A percentile compares a stretch with the other conserved stretches of the same genome.
phyloP scores from a whole-genome alignment of 106 monocot species.

The Acorus gramineus region DNA sequence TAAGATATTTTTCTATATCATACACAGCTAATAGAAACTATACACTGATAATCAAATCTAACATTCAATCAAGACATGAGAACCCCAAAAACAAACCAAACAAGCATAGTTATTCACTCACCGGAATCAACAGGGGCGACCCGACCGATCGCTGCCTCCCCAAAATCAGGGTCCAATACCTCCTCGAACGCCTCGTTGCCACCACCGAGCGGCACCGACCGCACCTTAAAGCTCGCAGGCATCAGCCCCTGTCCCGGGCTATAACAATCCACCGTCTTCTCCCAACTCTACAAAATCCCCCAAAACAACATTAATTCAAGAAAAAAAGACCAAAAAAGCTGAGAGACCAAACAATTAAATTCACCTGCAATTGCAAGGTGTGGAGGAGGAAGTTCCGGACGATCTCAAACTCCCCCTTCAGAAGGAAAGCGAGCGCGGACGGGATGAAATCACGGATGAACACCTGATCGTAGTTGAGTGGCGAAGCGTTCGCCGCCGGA shows the following conservation, averaged over 20 bases:
- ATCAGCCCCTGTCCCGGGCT: conserved; percentile 96
- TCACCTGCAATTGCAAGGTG: conserved; percentile 86
- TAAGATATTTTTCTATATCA: no score
- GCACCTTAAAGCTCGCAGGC: conserved; percentile 92
- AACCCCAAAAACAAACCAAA: not conserved
- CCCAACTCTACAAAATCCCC: conserved; percentile 57
- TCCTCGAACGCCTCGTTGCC: conserved; percentile 61
- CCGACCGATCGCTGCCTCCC: conserved; percentile 84
- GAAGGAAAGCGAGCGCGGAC: conserved; percentile 77
- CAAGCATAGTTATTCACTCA: conserved; percentile 8
- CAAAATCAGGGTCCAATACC: conserved; percentile 89
- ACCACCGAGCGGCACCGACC: conserved; percentile 57
- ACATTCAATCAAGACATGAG: not conserved
- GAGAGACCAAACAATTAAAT: not conserved
- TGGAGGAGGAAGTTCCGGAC: conserved; percentile 84
- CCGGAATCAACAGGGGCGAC: conserved; percentile 95
- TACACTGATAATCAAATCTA: not conserved
- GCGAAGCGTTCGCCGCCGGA: conserved; percentile 19
- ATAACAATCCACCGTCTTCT: conserved; percentile 94
- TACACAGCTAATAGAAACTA: no score
- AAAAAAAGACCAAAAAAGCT: not conserved
- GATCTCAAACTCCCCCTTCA: conserved; percentile 80
- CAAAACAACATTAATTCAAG: not conserved
- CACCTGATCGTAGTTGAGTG: conserved; percentile 87
- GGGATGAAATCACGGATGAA: conserved; percentile 93